phyloP scores from a whole-genome alignment of 192 early-diverging fungal genomes.

The Coemansia sp. region DNA sequence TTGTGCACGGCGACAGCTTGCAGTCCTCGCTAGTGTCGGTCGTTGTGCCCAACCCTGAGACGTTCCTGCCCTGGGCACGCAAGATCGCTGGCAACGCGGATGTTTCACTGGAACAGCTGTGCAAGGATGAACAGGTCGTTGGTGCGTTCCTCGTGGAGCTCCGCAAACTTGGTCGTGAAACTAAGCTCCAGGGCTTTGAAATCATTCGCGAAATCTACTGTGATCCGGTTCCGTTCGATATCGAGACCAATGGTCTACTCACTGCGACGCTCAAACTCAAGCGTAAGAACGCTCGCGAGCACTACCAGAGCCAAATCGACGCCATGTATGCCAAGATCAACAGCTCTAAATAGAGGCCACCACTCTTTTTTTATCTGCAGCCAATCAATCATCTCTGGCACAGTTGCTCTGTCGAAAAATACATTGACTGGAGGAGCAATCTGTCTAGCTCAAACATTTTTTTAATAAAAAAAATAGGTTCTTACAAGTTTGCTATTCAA shows the following conservation, averaged over 20 bases:
- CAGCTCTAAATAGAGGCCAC: neutral
- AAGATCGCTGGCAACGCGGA: constrained; percentile 22
- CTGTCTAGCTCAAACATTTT: neutral
- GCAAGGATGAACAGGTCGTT: constrained; percentile 49
- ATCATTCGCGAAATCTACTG: constrained; percentile 67
- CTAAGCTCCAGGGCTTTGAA: constrained; percentile 53
- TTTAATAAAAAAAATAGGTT: neutral
- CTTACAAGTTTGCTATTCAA: neutral
- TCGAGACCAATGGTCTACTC: constrained; percentile 65
- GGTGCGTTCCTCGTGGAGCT: constrained; percentile 62
- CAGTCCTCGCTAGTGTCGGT: constrained; percentile 81
- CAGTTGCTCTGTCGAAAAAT: constrained; percentile 22
- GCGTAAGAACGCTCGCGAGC: constrained; percentile 37
- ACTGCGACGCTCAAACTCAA: constrained; percentile 90
- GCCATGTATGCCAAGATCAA: constrained; percentile 57
- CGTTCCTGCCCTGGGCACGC: constrained; percentile 66
- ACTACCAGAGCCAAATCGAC: constrained; percentile 57
- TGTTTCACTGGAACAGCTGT: constrained; percentile 57
- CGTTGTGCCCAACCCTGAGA: constrained; percentile 77
- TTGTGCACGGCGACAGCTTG: constrained; percentile 90
- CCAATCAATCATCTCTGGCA: constrained; percentile 12
- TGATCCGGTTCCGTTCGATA: constrained; percentile 64
- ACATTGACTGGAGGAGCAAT: constrained; percentile 32
- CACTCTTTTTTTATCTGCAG: no score
- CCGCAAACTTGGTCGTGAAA: constrained; percentile 58